Percentiles rank a stretch among this genome's conserved stretches.
phyloP scores from a whole-genome alignment of 768 basidiomycete genomes.

The Termitomyces sp. region DNA sequence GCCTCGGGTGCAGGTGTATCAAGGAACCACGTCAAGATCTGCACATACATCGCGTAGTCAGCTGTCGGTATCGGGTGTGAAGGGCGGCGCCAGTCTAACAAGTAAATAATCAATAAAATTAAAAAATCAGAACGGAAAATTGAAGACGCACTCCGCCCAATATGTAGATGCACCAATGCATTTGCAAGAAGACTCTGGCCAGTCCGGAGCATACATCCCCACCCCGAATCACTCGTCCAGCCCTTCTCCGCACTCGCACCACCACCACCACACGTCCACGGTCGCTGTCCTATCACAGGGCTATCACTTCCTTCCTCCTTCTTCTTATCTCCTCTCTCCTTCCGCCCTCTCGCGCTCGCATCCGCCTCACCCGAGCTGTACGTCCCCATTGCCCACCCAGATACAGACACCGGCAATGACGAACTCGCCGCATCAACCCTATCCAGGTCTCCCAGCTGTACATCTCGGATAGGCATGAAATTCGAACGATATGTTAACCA shows the following conservation, averaged over 20 bases:
- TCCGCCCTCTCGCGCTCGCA: not conserved
- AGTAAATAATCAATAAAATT: too few species aligned
- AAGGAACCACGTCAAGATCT: slow-evolving; percentile 92
- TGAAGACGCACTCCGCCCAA: slow-evolving; percentile 37
- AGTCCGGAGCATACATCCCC: slow-evolving; percentile 91
- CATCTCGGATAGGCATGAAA: slow-evolving; percentile 78
- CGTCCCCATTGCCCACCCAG: not conserved
- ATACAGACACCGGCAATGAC: not conserved
- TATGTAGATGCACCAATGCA: slow-evolving; percentile 66
- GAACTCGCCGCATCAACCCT: not conserved
- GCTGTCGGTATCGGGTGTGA: slow-evolving; percentile 53
- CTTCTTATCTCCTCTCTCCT: not conserved
- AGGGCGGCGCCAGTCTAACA: slow-evolving; percentile 76
- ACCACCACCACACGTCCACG: slow-evolving; percentile 62
- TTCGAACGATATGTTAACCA: slow-evolving; percentile 94
- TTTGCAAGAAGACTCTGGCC: slow-evolving; percentile 85
- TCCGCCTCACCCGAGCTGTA: too few species aligned
- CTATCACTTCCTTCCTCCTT: not conserved
- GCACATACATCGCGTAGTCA: slow-evolving; percentile 84
- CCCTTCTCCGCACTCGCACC: slow-evolving; percentile 54
- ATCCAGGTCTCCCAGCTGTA: slow-evolving; percentile 34
- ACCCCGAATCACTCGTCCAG: slow-evolving; percentile 82
- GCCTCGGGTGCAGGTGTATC: slow-evolving; percentile 82
- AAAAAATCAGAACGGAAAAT: not conserved
- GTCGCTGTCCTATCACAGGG: slow-evolving; percentile 31